Percentiles rank a stretch among this genome's conserved stretches.
These are phyloP conservation scores for Lactifluus pinguis DNA, from an alignment of 768 basidiomycete species.

Conservation along the genomic window DNA sequence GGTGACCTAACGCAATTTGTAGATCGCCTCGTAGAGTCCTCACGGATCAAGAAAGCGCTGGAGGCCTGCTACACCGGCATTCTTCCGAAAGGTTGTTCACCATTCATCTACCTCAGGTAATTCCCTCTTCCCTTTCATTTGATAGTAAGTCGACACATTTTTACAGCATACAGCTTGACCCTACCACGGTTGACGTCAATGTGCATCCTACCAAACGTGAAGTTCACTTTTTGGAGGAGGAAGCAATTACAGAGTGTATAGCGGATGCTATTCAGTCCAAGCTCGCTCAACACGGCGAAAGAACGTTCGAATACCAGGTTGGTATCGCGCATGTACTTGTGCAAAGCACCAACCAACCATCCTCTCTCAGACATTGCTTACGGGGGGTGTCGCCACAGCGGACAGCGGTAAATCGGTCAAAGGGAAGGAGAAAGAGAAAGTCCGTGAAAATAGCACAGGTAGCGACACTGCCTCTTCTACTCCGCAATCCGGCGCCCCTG, in stretches of 20 bases:
- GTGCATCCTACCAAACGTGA: slow-evolving; percentile 97
- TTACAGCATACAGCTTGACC: slow-evolving; percentile 69
- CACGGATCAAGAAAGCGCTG: slow-evolving; percentile 76
- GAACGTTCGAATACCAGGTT: slow-evolving; percentile 68
- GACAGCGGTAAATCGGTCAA: background rate
- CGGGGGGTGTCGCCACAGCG: slow-evolving; percentile 32
- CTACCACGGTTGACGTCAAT: slow-evolving; percentile 88
- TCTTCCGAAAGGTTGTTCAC: slow-evolving; percentile 80
- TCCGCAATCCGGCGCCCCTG: slow-evolving; percentile 3
- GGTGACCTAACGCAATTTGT: background rate
- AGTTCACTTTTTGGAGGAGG: slow-evolving; percentile 91
- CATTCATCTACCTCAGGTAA: slow-evolving; percentile 94
- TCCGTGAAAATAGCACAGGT: background rate
- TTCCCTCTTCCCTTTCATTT: slow-evolving; percentile 6
- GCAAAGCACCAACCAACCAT: background rate
- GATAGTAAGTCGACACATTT: background rate
- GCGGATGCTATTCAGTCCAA: slow-evolving; percentile 66
- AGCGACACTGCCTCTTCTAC: slow-evolving; percentile 2
- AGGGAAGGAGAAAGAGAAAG: slow-evolving; percentile 18
- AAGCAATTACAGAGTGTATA: slow-evolving; percentile 69
- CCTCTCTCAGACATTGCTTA: slow-evolving; percentile 44
- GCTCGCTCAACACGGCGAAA: slow-evolving; percentile 30
- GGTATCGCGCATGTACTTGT: background rate
- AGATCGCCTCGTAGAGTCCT: slow-evolving; percentile 92
- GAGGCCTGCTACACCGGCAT: slow-evolving; percentile 79